phyloP scores from a whole-genome alignment of 2,329 filamentous ascomycete species.

The Talaromyces amestolkiae region DNA sequence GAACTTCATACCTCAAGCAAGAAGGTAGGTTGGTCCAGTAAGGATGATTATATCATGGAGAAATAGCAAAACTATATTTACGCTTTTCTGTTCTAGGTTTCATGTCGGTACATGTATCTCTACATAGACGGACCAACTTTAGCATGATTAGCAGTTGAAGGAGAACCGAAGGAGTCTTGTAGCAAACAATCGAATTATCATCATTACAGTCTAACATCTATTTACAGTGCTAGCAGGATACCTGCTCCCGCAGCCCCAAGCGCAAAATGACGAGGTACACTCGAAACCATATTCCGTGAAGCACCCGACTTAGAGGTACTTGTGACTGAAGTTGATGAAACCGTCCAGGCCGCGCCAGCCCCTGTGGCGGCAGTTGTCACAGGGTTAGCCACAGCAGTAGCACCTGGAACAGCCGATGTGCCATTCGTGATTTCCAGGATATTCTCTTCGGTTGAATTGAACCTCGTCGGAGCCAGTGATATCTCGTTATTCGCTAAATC shows the following conservation, averaged over 20 bases:
- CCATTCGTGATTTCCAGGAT: conserved; percentile 56
- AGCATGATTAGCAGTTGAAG: neutral
- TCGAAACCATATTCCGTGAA: neutral
- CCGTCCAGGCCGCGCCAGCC: neutral
- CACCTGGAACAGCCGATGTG: conserved; percentile 50
- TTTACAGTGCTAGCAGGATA: conserved; percentile 8
- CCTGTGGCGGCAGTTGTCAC: conserved; percentile 45
- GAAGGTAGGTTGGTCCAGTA: conserved; percentile 4
- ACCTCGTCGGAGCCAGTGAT: conserved; percentile 59
- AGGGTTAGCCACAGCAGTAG: conserved; percentile 51
- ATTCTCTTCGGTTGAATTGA: conserved; percentile 53
- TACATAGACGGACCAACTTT: too few species aligned
- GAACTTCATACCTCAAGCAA: conserved; percentile 3
- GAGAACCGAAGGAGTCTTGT: neutral
- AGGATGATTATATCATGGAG: neutral
- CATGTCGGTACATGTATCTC: neutral
- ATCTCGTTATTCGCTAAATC: conserved; percentile 61
- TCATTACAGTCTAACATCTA: neutral
- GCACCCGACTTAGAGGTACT: conserved; percentile 3
- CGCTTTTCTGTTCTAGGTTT: neutral
- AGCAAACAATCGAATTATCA: neutral
- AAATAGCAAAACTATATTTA: neutral
- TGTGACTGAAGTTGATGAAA: neutral
- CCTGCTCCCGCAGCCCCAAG: conserved; percentile 10
- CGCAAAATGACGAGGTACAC: neutral